phyloP scores from a whole-genome alignment of 176 grass and related monocot species.

The Musa itinerans region DNA sequence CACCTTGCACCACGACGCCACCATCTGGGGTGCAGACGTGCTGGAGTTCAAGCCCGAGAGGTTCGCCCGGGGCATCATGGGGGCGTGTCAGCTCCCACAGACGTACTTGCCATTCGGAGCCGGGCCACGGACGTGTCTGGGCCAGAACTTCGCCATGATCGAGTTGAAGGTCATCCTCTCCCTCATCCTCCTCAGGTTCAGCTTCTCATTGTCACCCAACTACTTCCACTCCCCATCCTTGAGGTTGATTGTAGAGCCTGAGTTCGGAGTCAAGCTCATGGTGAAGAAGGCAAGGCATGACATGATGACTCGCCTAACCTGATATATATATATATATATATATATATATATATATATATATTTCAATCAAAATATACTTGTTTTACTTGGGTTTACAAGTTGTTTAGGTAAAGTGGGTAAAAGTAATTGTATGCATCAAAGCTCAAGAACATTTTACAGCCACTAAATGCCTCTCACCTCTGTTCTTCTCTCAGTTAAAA shows the following conservation, averaged over 20 bases:
- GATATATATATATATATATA: too few relatives aligned
- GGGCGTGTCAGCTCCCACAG: conserved; percentile 47
- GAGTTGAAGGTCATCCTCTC: conserved; percentile 88
- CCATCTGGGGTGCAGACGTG: conserved; percentile 62
- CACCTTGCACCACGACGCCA: conserved; percentile 74
- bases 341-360: too few relatives aligned
- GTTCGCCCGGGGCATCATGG: conserved; percentile 35
- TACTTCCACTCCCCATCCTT: conserved; percentile 67
- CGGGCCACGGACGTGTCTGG: conserved; percentile 88
- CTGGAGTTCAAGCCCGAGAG: conserved; percentile 76
- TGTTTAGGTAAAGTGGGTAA: too few relatives aligned
- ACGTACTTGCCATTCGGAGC: conserved; percentile 82
- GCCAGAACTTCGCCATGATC: conserved; percentile 79
- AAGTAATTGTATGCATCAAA: too few relatives aligned
- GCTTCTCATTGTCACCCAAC: conserved; percentile 35
- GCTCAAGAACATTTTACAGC: too few relatives aligned
- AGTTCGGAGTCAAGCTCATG: conserved; percentile 60
- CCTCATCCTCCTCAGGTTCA: conserved; percentile 65
- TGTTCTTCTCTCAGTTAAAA: too few relatives aligned
- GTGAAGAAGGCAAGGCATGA: conserved; percentile 42
- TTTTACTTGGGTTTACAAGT: too few relatives aligned
- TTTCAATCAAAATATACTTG: too few relatives aligned
- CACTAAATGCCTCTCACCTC: too few relatives aligned
- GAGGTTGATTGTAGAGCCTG: conserved; percentile 78
- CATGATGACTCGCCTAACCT: too few relatives aligned